Base-by-base conservation (phyloP, 768 basidiomycete species). In the Mycena capillaripes region DNA sequence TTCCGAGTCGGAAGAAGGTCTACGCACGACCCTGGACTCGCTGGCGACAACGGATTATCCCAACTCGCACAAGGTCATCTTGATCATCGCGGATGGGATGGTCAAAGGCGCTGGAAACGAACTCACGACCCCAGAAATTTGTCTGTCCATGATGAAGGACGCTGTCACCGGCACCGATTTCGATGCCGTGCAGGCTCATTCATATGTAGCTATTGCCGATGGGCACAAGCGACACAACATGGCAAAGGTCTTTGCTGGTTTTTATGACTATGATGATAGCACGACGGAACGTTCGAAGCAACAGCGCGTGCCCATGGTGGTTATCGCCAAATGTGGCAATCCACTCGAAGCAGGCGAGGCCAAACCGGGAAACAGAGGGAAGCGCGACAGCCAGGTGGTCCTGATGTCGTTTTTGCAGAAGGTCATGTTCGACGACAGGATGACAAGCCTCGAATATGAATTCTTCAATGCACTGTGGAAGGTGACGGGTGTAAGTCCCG, bases 391-490 rank as follows among this genome's bases (percentile, higher is more conserved):
- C 80, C 98, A 99, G 83, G 97, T 99, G 77, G 93, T 99, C 61
- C 87, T 99, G 72, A 99, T 99, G 98, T 88, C 89, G n/a, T 99
- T 99, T 89, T 86, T 99, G 80, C 98, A 99, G 83, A 99, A 98
- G 82, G 97, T 99, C 77, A 98, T 99, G 97, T 99, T 99, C 77
- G 98, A 99, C 82, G 98, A 99, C 85, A 91, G 98, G 64, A 99
- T 99, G 97, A 98, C 97, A 72, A 97, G 95, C 63, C 97, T 99
- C 80, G 98, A 99, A 84, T 99, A 99, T 82, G 98, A 99, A 83
- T 98, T 99, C 83, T 99, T 99, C 91, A 99, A 99, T 83, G 92
- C 95, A 62, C 86, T 99, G 27, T 99, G 98, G 98, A 86, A 97
- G 64, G 93, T 91, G 53, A 97, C 97, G 21, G 98, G 98, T 34